Evolutionary conservation across 176 grass and related monocot species (phyloP).

Genomic region (Raddia distichophylla): DNA sequence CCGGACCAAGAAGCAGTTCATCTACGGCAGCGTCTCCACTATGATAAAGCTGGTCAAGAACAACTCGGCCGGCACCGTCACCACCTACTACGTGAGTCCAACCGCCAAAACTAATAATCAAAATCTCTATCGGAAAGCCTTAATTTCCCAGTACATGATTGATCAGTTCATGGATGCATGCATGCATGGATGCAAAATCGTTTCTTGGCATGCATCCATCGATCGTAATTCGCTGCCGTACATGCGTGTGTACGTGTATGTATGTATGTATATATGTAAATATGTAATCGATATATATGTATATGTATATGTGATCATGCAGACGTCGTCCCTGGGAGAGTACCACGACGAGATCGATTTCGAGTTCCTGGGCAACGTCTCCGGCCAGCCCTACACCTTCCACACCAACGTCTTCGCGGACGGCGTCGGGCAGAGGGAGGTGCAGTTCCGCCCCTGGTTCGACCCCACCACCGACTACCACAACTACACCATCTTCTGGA

Average conservation of each 20-base stretch:
- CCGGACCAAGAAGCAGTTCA: constrained; percentile 53
- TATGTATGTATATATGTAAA: background rate
- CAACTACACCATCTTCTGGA: constrained; percentile 95
- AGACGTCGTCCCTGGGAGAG: constrained; percentile 56
- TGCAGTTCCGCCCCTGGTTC: constrained; percentile 81
- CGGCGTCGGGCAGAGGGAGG: constrained; percentile 55
- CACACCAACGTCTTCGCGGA: constrained; percentile 80
- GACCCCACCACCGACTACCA: constrained; percentile 72
- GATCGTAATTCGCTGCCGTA: background rate
- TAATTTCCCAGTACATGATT: too few species aligned
- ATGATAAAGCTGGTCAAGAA: constrained; percentile 60
- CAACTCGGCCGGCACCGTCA: constrained; percentile 66
- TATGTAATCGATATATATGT: background rate
- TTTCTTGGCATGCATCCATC: background rate
- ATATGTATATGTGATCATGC: background rate
- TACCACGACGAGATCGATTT: constrained; percentile 83
- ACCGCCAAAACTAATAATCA: background rate
- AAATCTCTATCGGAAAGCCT: too few species aligned
- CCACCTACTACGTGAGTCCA: constrained; percentile 60
- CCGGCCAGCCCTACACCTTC: constrained; percentile 72
- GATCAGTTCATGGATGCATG: too few species aligned
- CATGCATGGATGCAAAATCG: too few species aligned
- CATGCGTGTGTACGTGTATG: background rate
- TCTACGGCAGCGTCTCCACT: constrained; percentile 66
- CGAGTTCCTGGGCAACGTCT: constrained; percentile 79